A percentile compares a stretch with the other conserved stretches of the same genome.
Conservation (phyloP, 2,329 filamentous ascomycete species). For the Daldinia sp. region DNA sequence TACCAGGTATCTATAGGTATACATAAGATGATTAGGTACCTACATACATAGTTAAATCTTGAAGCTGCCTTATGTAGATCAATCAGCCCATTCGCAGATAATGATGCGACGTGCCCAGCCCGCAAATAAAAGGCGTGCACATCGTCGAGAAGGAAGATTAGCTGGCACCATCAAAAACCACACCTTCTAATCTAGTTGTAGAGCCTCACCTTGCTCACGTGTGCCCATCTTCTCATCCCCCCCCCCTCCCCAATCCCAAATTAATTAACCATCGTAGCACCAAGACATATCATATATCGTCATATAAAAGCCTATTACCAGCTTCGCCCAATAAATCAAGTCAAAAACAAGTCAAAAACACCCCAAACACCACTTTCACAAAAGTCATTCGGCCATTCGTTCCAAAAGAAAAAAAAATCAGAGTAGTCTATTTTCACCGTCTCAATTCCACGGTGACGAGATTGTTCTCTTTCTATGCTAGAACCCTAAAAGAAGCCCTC, state of each 20-base stretch:
- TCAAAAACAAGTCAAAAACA: background rate
- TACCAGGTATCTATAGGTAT: no score
- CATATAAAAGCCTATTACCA: background rate
- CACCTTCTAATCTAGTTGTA: no score
- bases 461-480: slow-evolving; percentile 14
- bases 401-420: slow-evolving; percentile 3
- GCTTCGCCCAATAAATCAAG: background rate
- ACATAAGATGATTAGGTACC: no score
- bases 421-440: slow-evolving; percentile 16
- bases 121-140: background rate
- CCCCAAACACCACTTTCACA: background rate
- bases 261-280: background rate
- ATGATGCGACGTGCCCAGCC: background rate
- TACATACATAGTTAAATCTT: background rate
- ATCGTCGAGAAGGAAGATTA: background rate
- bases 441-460: slow-evolving; percentile 10
- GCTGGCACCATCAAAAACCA: background rate
- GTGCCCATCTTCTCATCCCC: background rate
- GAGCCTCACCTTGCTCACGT: background rate
- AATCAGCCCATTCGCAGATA: background rate
- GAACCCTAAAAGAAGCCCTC: background rate
- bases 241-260: no score
- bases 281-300: no score
- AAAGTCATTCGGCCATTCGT: no score
- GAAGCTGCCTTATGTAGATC: background rate